These are phyloP conservation scores for Nannizzia gypsea DNA, from an alignment of 2,329 filamentous ascomycete species.

Conservation along the genomic window DNA sequence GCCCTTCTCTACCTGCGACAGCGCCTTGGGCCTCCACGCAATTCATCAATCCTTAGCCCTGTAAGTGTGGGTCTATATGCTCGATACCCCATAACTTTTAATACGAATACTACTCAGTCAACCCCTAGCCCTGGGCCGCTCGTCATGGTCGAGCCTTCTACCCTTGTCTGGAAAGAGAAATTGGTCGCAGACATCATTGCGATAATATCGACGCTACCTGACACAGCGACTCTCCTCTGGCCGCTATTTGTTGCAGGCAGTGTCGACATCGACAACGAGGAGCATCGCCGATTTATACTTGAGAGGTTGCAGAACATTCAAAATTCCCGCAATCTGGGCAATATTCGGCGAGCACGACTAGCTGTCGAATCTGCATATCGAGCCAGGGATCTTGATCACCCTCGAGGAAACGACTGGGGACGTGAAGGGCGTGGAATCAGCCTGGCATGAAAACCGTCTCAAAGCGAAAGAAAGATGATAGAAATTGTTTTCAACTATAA, in stretches of 20 bases:
- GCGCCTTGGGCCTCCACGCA: conserved; percentile 13
- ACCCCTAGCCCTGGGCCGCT: neutral
- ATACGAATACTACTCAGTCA: neutral
- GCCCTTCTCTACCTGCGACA: conserved; percentile 22
- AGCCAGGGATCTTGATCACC: conserved; percentile 12
- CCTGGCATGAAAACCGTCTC: conserved; percentile 9
- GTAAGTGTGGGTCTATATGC: neutral
- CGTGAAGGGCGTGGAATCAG: conserved; percentile 9
- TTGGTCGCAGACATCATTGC: conserved; percentile 16
- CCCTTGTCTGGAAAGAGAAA: conserved; percentile 9
- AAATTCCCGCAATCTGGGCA: conserved; percentile 20
- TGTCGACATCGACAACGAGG: conserved; percentile 17
- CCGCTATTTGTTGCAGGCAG: conserved; percentile 20
- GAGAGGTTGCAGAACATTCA: conserved; percentile 19
- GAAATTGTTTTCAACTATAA: neutral
- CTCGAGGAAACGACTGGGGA: conserved; percentile 12
- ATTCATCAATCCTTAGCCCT: conserved; percentile 1
- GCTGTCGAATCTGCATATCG: conserved; percentile 19
- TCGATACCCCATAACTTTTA: conserved; percentile 1
- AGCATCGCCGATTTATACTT: conserved; percentile 22
- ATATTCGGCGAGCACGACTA: conserved; percentile 17
- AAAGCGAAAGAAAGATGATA: neutral
- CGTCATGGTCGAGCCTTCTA: conserved; percentile 2
- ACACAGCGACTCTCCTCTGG: conserved; percentile 18
- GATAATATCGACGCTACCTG: conserved; percentile 16